A percentile compares a stretch with the other conserved stretches of the same genome.
phyloP scores from a whole-genome alignment of 148 eudicot genomes.

The Talinum fruticosum region DNA sequence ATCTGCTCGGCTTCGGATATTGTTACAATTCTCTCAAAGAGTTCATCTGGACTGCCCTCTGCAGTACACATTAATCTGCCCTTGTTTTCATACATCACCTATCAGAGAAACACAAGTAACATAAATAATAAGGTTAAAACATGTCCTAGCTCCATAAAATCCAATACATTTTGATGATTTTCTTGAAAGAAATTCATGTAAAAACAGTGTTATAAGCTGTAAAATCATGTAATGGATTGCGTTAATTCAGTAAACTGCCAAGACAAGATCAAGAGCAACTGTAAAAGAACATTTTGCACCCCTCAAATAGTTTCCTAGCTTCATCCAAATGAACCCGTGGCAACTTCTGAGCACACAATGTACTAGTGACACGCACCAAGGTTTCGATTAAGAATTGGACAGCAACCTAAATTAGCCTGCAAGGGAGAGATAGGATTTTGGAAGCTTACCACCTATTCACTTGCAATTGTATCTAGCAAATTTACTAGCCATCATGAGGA shows the following conservation, averaged over 20 bases:
- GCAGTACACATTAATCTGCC: constrained; percentile 80
- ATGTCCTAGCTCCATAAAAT: background rate
- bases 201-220: background rate
- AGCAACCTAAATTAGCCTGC: too few relatives aligned
- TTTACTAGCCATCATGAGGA: too few relatives aligned
- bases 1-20: constrained; percentile 67
- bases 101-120: constrained; percentile 1
- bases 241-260: background rate
- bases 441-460: too few relatives aligned
- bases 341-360: too few relatives aligned
- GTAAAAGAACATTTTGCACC: too few relatives aligned
- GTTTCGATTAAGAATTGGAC: too few relatives aligned
- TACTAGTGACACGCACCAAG: too few relatives aligned
- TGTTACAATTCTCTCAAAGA: constrained; percentile 71
- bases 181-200: background rate
- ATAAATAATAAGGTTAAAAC: background rate
- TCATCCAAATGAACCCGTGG: too few relatives aligned
- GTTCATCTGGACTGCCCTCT: constrained; percentile 76
- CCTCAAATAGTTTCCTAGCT: too few relatives aligned
- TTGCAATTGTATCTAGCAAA: too few relatives aligned
- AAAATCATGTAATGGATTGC: too few relatives aligned
- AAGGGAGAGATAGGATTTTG: too few relatives aligned
- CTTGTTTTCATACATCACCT: constrained; percentile 95
- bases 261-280: background rate
- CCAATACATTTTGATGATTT: background rate